A percentile compares a stretch with the other conserved stretches of the same genome.
These are phyloP conservation scores for Tetradesmus lagerheimii DNA, from an alignment of 139 green algal species.

Conservation along the genomic window DNA sequence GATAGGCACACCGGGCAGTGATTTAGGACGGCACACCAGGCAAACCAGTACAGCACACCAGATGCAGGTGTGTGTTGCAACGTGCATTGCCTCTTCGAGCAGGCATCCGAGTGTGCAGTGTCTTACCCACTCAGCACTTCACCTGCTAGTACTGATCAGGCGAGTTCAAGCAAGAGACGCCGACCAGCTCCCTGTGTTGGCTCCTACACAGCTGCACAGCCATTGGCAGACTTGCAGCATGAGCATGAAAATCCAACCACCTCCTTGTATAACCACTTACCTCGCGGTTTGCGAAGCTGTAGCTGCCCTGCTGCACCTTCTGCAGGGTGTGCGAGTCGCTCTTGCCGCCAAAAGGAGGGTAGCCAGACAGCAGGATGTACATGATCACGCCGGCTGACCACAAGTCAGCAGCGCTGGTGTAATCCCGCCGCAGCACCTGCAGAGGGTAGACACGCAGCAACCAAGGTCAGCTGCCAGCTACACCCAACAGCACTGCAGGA, in stretches of 20 bases:
- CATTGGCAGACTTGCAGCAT: too few species aligned
- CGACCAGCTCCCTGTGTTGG: too few species aligned
- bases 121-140: too few species aligned
- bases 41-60: too few species aligned
- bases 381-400: slow-evolving; percentile 79
- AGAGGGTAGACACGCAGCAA: neutral
- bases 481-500: neutral
- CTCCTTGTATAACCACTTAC: neutral
- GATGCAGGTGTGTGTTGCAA: too few species aligned
- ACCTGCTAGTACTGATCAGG: neutral
- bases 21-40: too few species aligned
- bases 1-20: too few species aligned
- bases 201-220: too few species aligned
- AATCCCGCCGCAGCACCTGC: slow-evolving; percentile 61
- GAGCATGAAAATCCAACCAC: too few species aligned
- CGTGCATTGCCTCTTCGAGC: too few species aligned
- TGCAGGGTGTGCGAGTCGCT: slow-evolving; percentile 45
- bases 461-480: neutral
- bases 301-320: slow-evolving; percentile 50
- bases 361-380: slow-evolving; percentile 81
- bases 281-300: slow-evolving; percentile 58
- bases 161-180: neutral
- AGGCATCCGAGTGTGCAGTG: too few species aligned
- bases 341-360: slow-evolving; percentile 87
- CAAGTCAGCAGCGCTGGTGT: slow-evolving; percentile 64